A percentile compares a stretch with the other conserved stretches of the same genome.
Evolutionary conservation across 1,284 basidiomycete genomes (phyloP).

Genomic region (Cutaneotrichosporon mucoides): DNA sequence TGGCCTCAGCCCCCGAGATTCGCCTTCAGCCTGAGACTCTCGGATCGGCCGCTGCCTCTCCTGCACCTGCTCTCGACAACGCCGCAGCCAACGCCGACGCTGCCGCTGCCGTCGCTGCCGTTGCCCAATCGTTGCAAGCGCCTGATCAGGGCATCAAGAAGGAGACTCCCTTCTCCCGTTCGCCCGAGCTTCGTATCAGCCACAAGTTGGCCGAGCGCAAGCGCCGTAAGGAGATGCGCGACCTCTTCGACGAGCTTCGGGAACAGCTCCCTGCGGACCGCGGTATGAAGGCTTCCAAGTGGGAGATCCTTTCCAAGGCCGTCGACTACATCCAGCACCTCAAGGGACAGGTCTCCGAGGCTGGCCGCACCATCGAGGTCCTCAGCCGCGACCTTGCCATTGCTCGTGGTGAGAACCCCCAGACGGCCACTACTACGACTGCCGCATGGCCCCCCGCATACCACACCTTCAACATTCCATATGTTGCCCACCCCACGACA

Average conservation of each 20-base stretch:
- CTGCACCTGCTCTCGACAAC: constrained; percentile 16
- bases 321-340: constrained; percentile 25
- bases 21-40: constrained; percentile 36
- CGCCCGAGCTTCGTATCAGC: constrained; percentile 83
- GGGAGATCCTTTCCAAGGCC: constrained; percentile 24
- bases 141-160: constrained; percentile 21
- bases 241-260: constrained; percentile 87
- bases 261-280: constrained; percentile 85
- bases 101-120: constrained; percentile 21
- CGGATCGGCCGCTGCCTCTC: constrained; percentile 28
- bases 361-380: constrained; percentile 14
- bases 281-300: constrained; percentile 87
- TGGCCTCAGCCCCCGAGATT: constrained; percentile 24
- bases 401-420: constrained; percentile 11
- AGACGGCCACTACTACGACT: neutral
- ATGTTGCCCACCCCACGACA: constrained; percentile 11
- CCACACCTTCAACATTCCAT: constrained; percentile 19
- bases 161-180: constrained; percentile 84
- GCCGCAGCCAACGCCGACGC: neutral
- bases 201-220: constrained; percentile 89
- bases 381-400: constrained; percentile 15
- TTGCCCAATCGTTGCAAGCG: constrained; percentile 6
- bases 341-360: constrained; percentile 18
- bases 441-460: constrained; percentile 17
- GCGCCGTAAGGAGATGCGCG: constrained; percentile 94